These are phyloP conservation scores for Alternaria gaisen DNA, from an alignment of 2,329 filamentous ascomycete species.

Conservation along the genomic window DNA sequence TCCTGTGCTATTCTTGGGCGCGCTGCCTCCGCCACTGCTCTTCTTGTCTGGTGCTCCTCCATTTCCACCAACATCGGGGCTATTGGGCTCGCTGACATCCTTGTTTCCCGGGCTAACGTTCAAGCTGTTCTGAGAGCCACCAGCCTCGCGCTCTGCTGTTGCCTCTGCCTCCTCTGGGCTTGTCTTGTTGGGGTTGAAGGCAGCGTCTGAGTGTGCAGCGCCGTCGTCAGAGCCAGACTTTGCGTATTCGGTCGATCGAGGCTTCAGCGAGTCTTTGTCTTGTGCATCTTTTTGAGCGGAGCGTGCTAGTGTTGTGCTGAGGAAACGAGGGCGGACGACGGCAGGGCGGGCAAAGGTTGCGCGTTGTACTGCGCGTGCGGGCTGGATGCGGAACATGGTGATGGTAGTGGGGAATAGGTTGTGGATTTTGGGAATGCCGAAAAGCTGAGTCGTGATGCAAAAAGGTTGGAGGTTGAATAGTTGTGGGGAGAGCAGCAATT, in stretches of 20 bases:
- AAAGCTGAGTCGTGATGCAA: background rate
- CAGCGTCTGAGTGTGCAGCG: conserved; percentile 65
- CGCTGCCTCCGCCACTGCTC: conserved; percentile 48
- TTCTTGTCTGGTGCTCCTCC: conserved; percentile 45
- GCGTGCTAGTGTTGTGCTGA: conserved; percentile 33
- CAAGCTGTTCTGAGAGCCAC: conserved; percentile 52
- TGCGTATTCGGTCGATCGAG: conserved; percentile 71
- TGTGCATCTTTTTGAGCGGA: conserved; percentile 55
- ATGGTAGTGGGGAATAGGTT: accelerated
- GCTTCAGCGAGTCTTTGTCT: conserved; percentile 68
- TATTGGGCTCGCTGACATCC: conserved; percentile 63
- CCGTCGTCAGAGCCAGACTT: conserved; percentile 71
- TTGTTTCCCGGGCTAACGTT: conserved; percentile 69
- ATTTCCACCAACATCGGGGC: conserved; percentile 49
- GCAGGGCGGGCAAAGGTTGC: conserved; percentile 21
- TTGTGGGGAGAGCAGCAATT: conserved; percentile 9
- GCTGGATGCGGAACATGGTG: conserved; percentile 40
- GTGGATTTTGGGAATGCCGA: background rate
- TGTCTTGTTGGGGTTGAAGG: conserved; percentile 75
- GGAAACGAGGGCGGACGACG: conserved; percentile 25
- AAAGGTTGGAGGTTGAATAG: background rate
- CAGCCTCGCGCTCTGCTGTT: conserved; percentile 48
- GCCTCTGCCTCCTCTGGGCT: conserved; percentile 68
- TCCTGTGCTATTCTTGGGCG: conserved; percentile 45
- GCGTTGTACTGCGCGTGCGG: conserved; percentile 33